These are phyloP conservation scores for Citrullus mucosospermus DNA, from an alignment of 306 rosid species.

Conservation along the genomic window DNA sequence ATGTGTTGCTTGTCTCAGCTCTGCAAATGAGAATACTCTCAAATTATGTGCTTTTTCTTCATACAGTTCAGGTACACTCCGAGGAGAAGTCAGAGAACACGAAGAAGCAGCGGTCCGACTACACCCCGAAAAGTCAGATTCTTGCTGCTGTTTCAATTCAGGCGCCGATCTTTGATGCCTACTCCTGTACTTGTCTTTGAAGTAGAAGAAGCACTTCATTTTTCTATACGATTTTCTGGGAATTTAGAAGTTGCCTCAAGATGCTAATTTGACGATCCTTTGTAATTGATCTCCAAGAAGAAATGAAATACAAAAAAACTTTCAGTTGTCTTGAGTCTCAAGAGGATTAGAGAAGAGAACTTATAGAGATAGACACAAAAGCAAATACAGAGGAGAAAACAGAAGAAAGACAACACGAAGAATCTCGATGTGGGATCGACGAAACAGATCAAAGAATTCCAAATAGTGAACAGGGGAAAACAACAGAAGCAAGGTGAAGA, in stretches of 20 bases:
- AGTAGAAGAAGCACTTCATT: slow-evolving; percentile 70
- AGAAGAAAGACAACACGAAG: not conserved
- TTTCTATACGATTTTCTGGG: not conserved
- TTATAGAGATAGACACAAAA: not conserved
- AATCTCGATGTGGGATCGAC: not conserved
- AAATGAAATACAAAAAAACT: not conserved
- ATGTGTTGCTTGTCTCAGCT: slow-evolving; percentile 52
- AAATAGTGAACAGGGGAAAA: not conserved
- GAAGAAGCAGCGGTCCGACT: slow-evolving; percentile 39
- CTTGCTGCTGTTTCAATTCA: slow-evolving; percentile 32
- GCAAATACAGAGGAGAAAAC: not conserved
- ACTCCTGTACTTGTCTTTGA: slow-evolving; percentile 32
- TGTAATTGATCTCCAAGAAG: slow-evolving; percentile 1
- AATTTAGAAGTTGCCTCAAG: not conserved
- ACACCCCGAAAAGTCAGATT: slow-evolving; percentile 27
- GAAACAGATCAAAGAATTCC: not conserved
- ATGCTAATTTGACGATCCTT: not conserved
- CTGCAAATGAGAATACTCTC: slow-evolving; percentile 41
- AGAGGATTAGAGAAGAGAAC: not conserved
- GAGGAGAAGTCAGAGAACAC: slow-evolving; percentile 34
- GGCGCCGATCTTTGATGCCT: slow-evolving; percentile 58
- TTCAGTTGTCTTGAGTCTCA: not conserved
- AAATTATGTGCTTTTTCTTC: slow-evolving; percentile 71
- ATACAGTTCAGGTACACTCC: slow-evolving; percentile 63
- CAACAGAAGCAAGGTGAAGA: not conserved